phyloP scores from a whole-genome alignment of 2,329 filamentous ascomycete species.

The Fusarium nematophilum region DNA sequence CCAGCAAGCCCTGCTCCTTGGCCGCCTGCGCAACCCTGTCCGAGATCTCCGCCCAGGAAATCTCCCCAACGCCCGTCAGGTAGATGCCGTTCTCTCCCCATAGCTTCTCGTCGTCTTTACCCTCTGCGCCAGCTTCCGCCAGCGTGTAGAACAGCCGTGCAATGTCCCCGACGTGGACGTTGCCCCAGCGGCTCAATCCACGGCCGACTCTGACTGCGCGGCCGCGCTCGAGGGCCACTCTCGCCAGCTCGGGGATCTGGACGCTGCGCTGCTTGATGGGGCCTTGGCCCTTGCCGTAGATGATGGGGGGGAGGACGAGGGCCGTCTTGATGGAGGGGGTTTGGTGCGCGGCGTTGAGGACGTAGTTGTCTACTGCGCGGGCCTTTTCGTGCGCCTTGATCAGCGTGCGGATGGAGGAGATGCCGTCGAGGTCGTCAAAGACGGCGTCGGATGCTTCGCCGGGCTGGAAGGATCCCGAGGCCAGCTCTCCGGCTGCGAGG shows the following conservation, averaged over 20 bases:
- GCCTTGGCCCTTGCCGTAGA: conserved; percentile 54
- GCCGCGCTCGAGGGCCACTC: conserved; percentile 47
- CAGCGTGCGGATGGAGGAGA: conserved; percentile 39
- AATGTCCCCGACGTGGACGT: conserved; percentile 51
- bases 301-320: conserved; percentile 50
- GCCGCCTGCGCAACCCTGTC: conserved; percentile 43
- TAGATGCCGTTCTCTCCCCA: conserved; percentile 56
- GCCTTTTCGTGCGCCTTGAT: conserved; percentile 40
- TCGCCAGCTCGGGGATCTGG: conserved; percentile 53
- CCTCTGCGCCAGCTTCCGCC: conserved; percentile 45
- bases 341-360: conserved; percentile 45
- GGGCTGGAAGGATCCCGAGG: conserved; percentile 43
- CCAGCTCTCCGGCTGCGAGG: conserved; percentile 49
- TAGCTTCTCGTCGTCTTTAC: conserved; percentile 31
- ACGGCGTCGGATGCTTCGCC: conserved; percentile 45
- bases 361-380: conserved; percentile 52
- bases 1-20: conserved; percentile 40
- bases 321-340: conserved; percentile 48
- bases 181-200: conserved; percentile 50
- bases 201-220: conserved; percentile 49
- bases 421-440: conserved; percentile 51
- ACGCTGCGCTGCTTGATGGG: conserved; percentile 54
- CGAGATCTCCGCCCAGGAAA: conserved; percentile 47
- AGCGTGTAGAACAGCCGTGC: conserved; percentile 46
- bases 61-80: conserved; percentile 45